Percentiles rank a stretch among this genome's conserved stretches.
phyloP scores from a whole-genome alignment of 2,329 filamentous ascomycete species.

The Botrytis medusae region DNA sequence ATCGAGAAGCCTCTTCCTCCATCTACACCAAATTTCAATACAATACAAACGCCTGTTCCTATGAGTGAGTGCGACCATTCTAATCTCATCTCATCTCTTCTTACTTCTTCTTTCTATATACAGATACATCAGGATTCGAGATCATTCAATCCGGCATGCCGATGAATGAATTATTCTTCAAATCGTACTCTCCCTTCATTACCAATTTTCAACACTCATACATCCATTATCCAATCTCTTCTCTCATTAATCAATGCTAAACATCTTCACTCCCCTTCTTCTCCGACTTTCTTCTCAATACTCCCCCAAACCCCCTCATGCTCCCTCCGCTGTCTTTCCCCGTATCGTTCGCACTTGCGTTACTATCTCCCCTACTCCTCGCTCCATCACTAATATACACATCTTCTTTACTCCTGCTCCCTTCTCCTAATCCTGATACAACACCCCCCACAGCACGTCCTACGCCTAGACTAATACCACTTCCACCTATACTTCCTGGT shows the following conservation, averaged over 20 bases:
- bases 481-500: slow-evolving; percentile 1
- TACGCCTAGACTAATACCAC: slow-evolving; percentile 35
- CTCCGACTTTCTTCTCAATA: slow-evolving; percentile 1
- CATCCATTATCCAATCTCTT: not conserved
- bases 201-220: not conserved
- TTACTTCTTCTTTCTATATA: not conserved
- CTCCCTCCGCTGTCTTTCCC: slow-evolving; percentile 1
- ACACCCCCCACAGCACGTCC: slow-evolving; percentile 33
- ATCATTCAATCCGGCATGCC: not conserved
- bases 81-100: not conserved
- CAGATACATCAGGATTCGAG: not conserved
- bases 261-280: not conserved
- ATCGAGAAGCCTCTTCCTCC: not conserved
- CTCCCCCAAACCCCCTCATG: not conserved
- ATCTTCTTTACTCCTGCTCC: slow-evolving; percentile 9
- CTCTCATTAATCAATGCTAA: not conserved
- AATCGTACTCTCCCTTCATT: not conserved
- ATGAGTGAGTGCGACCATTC: not conserved
- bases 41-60: not conserved
- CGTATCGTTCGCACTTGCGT: not conserved
- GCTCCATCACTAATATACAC: slow-evolving; percentile 6
- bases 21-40: not conserved
- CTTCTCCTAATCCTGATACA: slow-evolving; percentile 14
- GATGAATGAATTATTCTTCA: not conserved
- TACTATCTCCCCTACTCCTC: not conserved